A percentile compares a stretch with the other conserved stretches of the same genome.
phyloP scores from a whole-genome alignment of 176 grass and related monocot genomes.

The Rhynchospora tenuis region DNA sequence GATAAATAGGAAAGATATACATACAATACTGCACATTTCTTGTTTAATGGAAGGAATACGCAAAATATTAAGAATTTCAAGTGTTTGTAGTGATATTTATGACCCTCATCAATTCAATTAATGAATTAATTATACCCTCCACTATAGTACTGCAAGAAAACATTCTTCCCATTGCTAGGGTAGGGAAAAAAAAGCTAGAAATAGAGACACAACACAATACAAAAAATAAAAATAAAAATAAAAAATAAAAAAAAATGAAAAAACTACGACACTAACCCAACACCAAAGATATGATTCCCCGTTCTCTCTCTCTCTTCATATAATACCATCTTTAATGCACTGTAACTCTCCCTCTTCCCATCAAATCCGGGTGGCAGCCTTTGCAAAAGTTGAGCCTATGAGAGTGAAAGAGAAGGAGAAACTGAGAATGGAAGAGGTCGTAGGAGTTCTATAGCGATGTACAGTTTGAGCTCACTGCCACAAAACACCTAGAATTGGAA shows the following conservation, averaged over 20 bases:
- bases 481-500: constrained; percentile 28
- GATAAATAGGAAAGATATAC: too few species aligned
- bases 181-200: too few species aligned
- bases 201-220: background rate
- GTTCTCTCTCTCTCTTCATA: background rate
- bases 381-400: background rate
- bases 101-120: too few species aligned
- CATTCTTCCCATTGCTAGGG: too few species aligned
- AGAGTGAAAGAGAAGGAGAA: background rate
- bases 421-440: background rate
- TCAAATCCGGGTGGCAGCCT: constrained; percentile 14
- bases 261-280: background rate
- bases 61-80: too few species aligned
- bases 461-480: constrained; percentile 18
- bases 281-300: background rate
- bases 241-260: background rate
- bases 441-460: background rate
- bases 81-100: too few species aligned
- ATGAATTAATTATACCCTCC: too few species aligned
- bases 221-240: background rate
- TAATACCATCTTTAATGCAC: background rate
- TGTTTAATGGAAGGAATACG: too few species aligned
- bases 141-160: too few species aligned
- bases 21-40: too few species aligned
- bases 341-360: background rate